phyloP scores from a whole-genome alignment of 768 basidiomycete genomes.

The Tylopilus cervinicoccineus region DNA sequence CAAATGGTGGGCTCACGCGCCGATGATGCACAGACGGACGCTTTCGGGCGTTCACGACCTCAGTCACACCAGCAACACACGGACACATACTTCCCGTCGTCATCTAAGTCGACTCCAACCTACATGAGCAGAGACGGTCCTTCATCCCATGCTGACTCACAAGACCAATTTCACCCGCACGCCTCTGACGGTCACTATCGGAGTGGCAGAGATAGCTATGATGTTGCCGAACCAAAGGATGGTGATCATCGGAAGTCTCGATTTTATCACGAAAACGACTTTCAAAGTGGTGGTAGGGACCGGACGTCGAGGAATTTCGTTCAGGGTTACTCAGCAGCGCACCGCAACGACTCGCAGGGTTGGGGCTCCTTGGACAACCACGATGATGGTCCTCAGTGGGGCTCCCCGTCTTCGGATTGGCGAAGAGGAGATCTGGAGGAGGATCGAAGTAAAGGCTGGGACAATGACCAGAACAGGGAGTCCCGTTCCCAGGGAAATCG shows the following conservation, averaged over 20 bases:
- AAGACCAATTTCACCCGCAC: constrained; percentile 39
- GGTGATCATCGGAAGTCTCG: constrained; percentile 44
- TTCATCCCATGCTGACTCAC: constrained; percentile 44
- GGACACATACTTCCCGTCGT: constrained; percentile 45
- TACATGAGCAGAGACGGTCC: constrained; percentile 50
- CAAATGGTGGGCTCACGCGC: constrained; percentile 41
- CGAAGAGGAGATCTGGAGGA: constrained; percentile 33
- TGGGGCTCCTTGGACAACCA: constrained; percentile 40
- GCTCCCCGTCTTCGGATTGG: constrained; percentile 47
- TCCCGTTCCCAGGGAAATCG: constrained; percentile 26
- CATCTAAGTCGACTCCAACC: constrained; percentile 40
- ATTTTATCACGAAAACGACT: constrained; percentile 37
- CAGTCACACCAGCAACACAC: constrained; percentile 36
- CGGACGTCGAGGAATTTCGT: constrained; percentile 48
- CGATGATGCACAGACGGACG: constrained; percentile 50
- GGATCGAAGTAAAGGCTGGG: constrained; percentile 35
- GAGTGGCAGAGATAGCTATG: constrained; percentile 47
- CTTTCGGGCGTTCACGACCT: constrained; percentile 51
- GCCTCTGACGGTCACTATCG: constrained; percentile 50
- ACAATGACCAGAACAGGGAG: constrained; percentile 37
- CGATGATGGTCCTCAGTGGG: constrained; percentile 37
- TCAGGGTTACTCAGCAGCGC: constrained; percentile 38
- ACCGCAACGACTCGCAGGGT: constrained; percentile 45
- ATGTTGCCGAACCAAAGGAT: constrained; percentile 40
- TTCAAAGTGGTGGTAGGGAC: constrained; percentile 39